These are phyloP conservation scores for Nothopassalora personata DNA, from an alignment of 2,329 filamentous ascomycete species.

Conservation along the genomic window DNA sequence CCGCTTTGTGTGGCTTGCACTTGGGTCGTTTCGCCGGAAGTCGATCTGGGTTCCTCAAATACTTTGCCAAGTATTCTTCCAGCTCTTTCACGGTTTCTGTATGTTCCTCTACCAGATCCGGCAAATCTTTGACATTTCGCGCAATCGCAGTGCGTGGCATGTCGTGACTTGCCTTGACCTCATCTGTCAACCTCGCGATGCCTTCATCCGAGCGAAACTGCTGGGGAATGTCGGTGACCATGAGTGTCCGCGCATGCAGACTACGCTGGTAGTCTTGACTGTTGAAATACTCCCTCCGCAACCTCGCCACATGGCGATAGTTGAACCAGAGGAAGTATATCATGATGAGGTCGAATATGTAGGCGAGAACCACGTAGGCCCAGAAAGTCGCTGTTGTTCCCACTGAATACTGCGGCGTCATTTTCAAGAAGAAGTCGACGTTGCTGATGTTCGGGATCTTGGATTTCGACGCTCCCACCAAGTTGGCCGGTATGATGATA, in stretches of 20 bases:
- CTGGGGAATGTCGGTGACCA: conserved; percentile 77
- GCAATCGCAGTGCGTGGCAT: conserved; percentile 77
- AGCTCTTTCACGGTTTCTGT: conserved; percentile 73
- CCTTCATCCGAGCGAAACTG: conserved; percentile 78
- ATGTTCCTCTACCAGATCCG: conserved; percentile 78
- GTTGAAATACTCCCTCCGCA: conserved; percentile 76
- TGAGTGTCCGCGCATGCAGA: conserved; percentile 64
- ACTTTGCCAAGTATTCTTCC: conserved; percentile 79
- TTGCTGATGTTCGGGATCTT: conserved; percentile 13
- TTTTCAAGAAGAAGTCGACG: conserved; percentile 46
- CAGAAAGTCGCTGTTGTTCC: conserved; percentile 46
- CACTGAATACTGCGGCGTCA: conserved; percentile 52
- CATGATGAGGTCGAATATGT: conserved; percentile 67
- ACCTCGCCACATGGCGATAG: conserved; percentile 64
- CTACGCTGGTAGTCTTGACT: conserved; percentile 83
- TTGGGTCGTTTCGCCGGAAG: conserved; percentile 71
- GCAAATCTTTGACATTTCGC: conserved; percentile 86
- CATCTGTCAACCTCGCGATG: conserved; percentile 75
- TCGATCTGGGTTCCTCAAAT: conserved; percentile 78
- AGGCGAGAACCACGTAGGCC: conserved; percentile 56
- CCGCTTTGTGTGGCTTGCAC: conserved; percentile 75
- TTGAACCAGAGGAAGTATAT: conserved; percentile 85
- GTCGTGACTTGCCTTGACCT: conserved; percentile 70
- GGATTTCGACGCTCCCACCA: conserved; percentile 27
- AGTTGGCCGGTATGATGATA: conserved; percentile 76